Conservation (phyloP, 192 early-diverging fungal genomes). For the Entophlyctis luteolus region DNA sequence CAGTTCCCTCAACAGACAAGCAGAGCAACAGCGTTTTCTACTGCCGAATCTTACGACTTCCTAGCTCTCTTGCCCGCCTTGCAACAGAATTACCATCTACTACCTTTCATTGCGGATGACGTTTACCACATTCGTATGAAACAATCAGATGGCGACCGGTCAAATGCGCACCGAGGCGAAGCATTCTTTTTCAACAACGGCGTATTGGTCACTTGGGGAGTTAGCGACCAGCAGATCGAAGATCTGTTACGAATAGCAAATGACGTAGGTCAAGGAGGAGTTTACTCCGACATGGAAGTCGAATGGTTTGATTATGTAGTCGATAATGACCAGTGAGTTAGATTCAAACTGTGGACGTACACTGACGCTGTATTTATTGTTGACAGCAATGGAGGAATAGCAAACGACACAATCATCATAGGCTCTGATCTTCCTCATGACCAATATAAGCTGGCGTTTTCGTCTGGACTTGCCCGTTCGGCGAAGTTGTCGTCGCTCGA, state of each 20-base stretch:
- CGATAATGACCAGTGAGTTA: slow-evolving; percentile 35
- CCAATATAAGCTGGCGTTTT: slow-evolving; percentile 55
- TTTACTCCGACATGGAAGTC: slow-evolving; percentile 38
- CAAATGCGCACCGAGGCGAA: slow-evolving; percentile 31
- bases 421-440: slow-evolving; percentile 39
- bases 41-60: slow-evolving; percentile 56
- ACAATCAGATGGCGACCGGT: too few species aligned
- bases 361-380: neutral
- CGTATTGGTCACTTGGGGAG: slow-evolving; percentile 56
- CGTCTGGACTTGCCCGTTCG: slow-evolving; percentile 54
- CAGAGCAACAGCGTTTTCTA: slow-evolving; percentile 42
- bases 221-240: slow-evolving; percentile 36
- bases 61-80: slow-evolving; percentile 41
- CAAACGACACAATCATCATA: slow-evolving; percentile 49
- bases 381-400: slow-evolving; percentile 42
- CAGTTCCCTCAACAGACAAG: neutral
- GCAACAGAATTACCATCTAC: slow-evolving; percentile 36
- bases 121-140: slow-evolving; percentile 50
- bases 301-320: slow-evolving; percentile 52
- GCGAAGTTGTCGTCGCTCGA: slow-evolving; percentile 56
- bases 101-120: slow-evolving; percentile 53
- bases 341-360: neutral
- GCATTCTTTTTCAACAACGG: slow-evolving; percentile 54
- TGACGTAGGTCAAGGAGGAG: slow-evolving; percentile 35
- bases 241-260: slow-evolving; percentile 41